phyloP scores from a whole-genome alignment of 805 yeast genomes.

The Wickerhamiella alocasiicola region DNA sequence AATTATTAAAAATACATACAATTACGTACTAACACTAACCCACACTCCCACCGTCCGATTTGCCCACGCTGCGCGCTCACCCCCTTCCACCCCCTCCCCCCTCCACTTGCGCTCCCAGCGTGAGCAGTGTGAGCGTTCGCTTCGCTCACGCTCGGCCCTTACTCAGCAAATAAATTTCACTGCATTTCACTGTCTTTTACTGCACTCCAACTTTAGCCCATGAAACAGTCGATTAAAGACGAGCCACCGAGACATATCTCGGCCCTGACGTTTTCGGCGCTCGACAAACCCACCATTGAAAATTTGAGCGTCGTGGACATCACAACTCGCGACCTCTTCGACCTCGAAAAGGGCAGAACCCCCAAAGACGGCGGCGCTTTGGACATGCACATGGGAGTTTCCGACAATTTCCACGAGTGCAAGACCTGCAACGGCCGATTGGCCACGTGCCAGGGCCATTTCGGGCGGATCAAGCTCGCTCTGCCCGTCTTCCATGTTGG shows the following conservation, averaged over 20 bases:
- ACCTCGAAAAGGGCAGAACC: conserved; percentile 76
- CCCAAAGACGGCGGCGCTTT: conserved; percentile 79
- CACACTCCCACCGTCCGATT: too few relatives aligned
- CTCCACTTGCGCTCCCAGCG: too few relatives aligned
- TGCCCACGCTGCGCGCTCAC: too few relatives aligned
- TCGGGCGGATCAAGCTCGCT: conserved; percentile 87
- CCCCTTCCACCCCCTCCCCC: too few relatives aligned
- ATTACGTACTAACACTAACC: too few relatives aligned
- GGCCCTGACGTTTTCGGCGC: conserved; percentile 84
- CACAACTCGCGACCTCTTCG: conserved; percentile 80
- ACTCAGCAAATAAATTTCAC: too few relatives aligned
- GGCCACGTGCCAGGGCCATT: conserved; percentile 96
- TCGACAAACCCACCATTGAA: conserved; percentile 81
- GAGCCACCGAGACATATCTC: conserved; percentile 80
- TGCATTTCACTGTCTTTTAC: too few relatives aligned
- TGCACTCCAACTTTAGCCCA: conserved; percentile 11
- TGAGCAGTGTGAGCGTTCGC: too few relatives aligned
- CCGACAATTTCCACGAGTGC: conserved; percentile 77
- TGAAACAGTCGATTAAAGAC: conserved; percentile 43
- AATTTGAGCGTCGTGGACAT: conserved; percentile 94
- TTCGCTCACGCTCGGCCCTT: too few relatives aligned
- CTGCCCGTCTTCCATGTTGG: conserved; percentile 97
- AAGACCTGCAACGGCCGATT: conserved; percentile 81
- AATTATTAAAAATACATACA: too few relatives aligned
- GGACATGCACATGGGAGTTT: conserved; percentile 88